Evolutionary conservation across 108 stramenopile genomes (phyloP), one percentile per base, ranked within the genome.

Genomic region (Aurantiochytrium sp.): DNA sequence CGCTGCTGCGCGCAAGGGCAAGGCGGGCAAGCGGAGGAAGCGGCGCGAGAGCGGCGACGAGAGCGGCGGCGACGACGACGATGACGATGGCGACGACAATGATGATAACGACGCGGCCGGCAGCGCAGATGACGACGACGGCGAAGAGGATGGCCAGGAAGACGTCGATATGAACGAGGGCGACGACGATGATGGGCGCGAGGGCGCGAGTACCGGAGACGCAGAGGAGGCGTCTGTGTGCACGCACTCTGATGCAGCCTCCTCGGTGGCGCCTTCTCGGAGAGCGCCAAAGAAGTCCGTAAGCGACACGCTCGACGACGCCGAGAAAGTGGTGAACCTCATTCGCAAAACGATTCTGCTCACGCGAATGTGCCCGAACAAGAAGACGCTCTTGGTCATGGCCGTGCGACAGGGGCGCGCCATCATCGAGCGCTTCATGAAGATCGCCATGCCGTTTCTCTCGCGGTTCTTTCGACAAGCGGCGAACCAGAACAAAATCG

Each of bases 371-470:
- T 81, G 73, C 32, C 42, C 42, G 8, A 48, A 12, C 10, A 81
- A 81, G 3, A 81, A 81, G 45, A 24, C 73, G 6, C 19, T 81
- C 10, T 24, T 81, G 10, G 42, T 48, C 8, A 81, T 48, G 39
- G 39, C 73, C 1, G 73, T 48, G 12, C 21, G 45, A 30, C 73
- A 81, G 24, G 73, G 73, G 6, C 45, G 73, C n/a, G 73, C 73
- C 2, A 48, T 81, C 45, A 41, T 81, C 24, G 73, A 81, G 45
- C 39, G 45, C 42, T 41, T 48, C 73, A 81, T 81, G 73, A 81
- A 81, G 73, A 81, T 48, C n/a, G 73, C 73, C 0, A 48, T 81
- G 73, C 73, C 73, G 12, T 81, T 81, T 30, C 30, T 81, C 19
- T 6, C 39, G n/a, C 39, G 39, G 0, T 81, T 22, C 24, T 81